These are phyloP conservation scores for Ascochyta lentis DNA, from an alignment of 2,329 filamentous ascomycete genomes.

Conservation along the genomic window DNA sequence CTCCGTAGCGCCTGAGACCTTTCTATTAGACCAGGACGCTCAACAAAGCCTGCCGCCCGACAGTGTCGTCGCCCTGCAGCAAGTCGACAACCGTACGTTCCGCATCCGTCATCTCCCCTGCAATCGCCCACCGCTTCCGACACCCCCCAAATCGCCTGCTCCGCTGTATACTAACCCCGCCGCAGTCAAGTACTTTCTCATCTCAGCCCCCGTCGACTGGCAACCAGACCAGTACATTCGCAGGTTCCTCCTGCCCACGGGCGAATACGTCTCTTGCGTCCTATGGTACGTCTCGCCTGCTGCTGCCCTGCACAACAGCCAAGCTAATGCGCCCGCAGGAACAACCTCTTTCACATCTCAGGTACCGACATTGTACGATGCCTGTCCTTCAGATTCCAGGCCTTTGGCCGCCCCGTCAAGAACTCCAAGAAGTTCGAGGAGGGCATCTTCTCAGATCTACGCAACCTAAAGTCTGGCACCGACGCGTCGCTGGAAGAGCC, in stretches of 20 bases:
- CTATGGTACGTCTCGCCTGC: constrained; percentile 68
- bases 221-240: constrained; percentile 95
- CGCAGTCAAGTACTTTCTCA: constrained; percentile 98
- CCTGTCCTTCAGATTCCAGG: constrained; percentile 96
- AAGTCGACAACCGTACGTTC: constrained; percentile 92
- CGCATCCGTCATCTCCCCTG: constrained; percentile 8
- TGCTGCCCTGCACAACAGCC: neutral
- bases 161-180: constrained; percentile 38
- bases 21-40: constrained; percentile 96
- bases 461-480: constrained; percentile 97
- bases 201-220: constrained; percentile 98
- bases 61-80: constrained; percentile 94
- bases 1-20: constrained; percentile 87
- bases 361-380: constrained; percentile 99
- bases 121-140: constrained; percentile 22
- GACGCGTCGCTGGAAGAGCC: constrained; percentile 98
- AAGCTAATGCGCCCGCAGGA: constrained; percentile 63
- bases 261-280: constrained; percentile 98
- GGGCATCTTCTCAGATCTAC: constrained; percentile 97
- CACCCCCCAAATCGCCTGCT: constrained; percentile 5
- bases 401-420: constrained; percentile 96
- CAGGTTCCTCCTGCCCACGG: constrained; percentile 91
- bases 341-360: constrained; percentile 98
- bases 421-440: constrained; percentile 99
- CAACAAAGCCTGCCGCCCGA: constrained; percentile 96